These are phyloP conservation scores for Fusarium beomiforme DNA, from an alignment of 2,329 filamentous ascomycete species.

Conservation along the genomic window DNA sequence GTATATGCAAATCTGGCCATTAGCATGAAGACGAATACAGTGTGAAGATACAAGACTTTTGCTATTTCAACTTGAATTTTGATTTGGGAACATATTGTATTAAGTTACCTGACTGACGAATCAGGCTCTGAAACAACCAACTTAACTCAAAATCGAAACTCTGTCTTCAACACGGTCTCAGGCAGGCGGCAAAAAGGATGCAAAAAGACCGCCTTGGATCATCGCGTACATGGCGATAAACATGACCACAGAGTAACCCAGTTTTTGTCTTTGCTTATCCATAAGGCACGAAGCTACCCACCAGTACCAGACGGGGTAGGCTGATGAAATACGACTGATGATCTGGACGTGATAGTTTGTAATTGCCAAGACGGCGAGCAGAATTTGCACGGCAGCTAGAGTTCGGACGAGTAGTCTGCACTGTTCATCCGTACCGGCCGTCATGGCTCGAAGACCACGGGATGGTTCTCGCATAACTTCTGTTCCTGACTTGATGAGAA, in stretches of 20 bases:
- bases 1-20: neutral
- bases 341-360: conserved; percentile 94
- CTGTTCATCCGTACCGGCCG: conserved; percentile 10
- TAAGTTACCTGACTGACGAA: neutral
- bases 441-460: conserved; percentile 2
- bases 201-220: conserved; percentile 85
- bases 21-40: neutral
- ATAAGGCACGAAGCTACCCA: conserved; percentile 69
- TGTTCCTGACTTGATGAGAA: conserved; percentile 69
- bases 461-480: conserved; percentile 47
- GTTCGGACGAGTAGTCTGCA: conserved; percentile 55
- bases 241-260: conserved; percentile 59
- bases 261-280: conserved; percentile 44
- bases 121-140: neutral
- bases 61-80: neutral
- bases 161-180: conserved; percentile 47
- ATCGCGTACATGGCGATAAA: conserved; percentile 85
- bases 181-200: conserved; percentile 91
- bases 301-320: conserved; percentile 90
- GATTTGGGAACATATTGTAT: neutral
- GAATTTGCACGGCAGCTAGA: conserved; percentile 76
- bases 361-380: conserved; percentile 76
- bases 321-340: conserved; percentile 87
- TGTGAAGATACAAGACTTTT: neutral
- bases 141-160: neutral